Percentiles rank a stretch among this genome's conserved stretches.
Conservation (phyloP, 305 asterid genomes). For the Fraxinus xanthoxyloides region DNA sequence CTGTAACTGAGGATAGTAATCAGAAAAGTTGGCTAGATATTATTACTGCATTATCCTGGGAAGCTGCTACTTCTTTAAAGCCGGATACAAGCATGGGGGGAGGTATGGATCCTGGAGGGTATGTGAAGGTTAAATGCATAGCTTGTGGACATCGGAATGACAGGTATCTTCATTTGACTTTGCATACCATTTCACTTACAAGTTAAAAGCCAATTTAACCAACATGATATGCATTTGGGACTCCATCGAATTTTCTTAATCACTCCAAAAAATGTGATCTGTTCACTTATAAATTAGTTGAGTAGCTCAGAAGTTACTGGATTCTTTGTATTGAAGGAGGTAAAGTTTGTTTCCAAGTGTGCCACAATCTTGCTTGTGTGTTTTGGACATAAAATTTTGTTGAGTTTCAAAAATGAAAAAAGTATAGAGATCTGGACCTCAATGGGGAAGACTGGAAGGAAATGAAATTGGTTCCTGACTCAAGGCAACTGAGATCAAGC, state of each 20-base stretch:
- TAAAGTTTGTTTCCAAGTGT: neutral
- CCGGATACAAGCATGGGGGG: slow-evolving; percentile 81
- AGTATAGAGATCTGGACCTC: neutral
- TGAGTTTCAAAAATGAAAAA: slow-evolving; percentile 3
- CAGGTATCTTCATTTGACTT: slow-evolving; percentile 44
- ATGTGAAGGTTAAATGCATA: slow-evolving; percentile 80
- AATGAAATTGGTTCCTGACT: slow-evolving; percentile 12
- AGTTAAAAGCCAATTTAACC: slow-evolving; percentile 7
- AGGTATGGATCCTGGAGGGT: slow-evolving; percentile 90
- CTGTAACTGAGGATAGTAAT: slow-evolving; percentile 35
- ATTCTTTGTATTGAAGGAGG: slow-evolving; percentile 9
- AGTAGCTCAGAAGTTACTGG: neutral
- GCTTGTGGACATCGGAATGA: slow-evolving; percentile 69
- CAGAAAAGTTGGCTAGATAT: slow-evolving; percentile 72
- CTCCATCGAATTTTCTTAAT: slow-evolving; percentile 1
- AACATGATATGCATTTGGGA: slow-evolving; percentile 18
- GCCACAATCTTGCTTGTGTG: neutral
- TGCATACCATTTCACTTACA: neutral
- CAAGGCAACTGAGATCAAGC: slow-evolving; percentile 12
- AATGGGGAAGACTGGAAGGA: slow-evolving; percentile 7
- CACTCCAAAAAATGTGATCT: neutral
- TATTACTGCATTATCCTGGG: slow-evolving; percentile 67
- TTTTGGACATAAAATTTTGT: slow-evolving; percentile 3
- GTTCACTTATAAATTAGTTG: neutral
- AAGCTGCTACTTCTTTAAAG: slow-evolving; percentile 74